Evolutionary conservation across 768 basidiomycete species (phyloP), one percentile per base, ranked within the genome.

Genomic region (Dacryopinax primogenitus): DNA sequence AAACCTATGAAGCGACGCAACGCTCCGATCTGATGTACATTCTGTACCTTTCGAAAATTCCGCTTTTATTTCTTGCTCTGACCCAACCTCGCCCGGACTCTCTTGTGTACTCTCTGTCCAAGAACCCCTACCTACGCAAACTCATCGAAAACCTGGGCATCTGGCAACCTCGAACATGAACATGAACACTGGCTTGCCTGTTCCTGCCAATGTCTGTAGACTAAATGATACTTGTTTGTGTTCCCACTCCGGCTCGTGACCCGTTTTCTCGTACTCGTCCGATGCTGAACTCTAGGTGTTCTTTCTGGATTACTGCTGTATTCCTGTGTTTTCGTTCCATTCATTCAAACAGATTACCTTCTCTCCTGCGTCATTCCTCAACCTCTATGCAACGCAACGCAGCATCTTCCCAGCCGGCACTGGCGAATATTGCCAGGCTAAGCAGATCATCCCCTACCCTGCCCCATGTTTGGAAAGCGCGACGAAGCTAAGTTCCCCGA

Each of bases 1-100:
- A 39, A 39, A 11, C 37, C 37, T 39, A 39, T n/a, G 37, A 39
- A 39, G 37, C 37, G n/a, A 11, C 12, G 37, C 37, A 11, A 39
- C n/a, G n/a, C n/a, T n/a, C 12, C 37, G 37, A 11, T 39, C 37
- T n/a, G 37, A 11, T 58, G 51, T 58, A 58, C 51, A 58, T 28
- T 28, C 13, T 58, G 51, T 58, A 58, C 9, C 51, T 15, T 58
- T n/a, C n/a, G n/a, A 58, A 58, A 58, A 58, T 39, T 39, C 37
- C n/a, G 37, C 37, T n/a, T 39, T 39, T 39, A 11, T 39, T 39
- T 39, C 11, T 39, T n/a, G n/a, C n/a, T n/a, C n/a, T n/a, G n/a
- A n/a, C n/a, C n/a, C n/a, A n/a, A n/a, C 41, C 18, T 15, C 41
- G 41, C 18, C 41, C 18, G 41, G 41, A 44, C 41, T 7, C 41